Conservation (phyloP, 2,329 filamentous ascomycete species). For the Aspergillus fijiensis region DNA sequence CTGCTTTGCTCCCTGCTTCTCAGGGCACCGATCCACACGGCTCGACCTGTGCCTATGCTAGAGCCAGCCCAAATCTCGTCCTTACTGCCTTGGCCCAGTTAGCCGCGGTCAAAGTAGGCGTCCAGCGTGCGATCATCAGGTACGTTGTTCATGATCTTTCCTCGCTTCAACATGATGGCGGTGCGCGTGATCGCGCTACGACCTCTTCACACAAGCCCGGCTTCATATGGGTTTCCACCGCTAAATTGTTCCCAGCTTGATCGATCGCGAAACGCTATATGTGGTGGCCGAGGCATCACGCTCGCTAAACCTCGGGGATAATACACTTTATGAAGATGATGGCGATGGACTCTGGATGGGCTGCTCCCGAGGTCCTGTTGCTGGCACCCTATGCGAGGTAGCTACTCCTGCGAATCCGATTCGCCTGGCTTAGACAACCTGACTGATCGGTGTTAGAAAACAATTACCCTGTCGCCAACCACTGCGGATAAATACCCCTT, state of each 20-base stretch:
- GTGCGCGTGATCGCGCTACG: too few relatives aligned
- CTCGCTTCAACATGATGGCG: too few relatives aligned
- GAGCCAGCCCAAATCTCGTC: constrained; percentile 17
- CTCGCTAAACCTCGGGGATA: constrained; percentile 39
- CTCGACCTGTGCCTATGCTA: not conserved
- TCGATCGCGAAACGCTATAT: constrained; percentile 47
- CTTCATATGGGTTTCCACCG: not conserved
- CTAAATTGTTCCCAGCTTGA: constrained; percentile 31
- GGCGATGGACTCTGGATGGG: constrained; percentile 32
- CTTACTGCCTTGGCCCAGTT: constrained; percentile 28
- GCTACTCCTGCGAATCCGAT: constrained; percentile 6
- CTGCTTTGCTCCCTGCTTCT: constrained; percentile 11
- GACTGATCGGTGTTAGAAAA: not conserved
- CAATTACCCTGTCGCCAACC: constrained; percentile 8
- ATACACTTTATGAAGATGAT: constrained; percentile 27
- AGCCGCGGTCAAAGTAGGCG: constrained; percentile 24
- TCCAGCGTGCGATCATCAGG: constrained; percentile 31
- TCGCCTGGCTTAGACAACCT: not conserved
- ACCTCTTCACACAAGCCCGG: not conserved
- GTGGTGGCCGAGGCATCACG: constrained; percentile 48
- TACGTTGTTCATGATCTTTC: not conserved
- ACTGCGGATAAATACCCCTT: constrained; percentile 16
- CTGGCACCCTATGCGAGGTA: constrained; percentile 26
- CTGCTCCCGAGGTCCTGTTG: constrained; percentile 35
- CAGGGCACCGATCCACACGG: not conserved